A percentile compares a stretch with the other conserved stretches of the same genome.
Evolutionary conservation across 129 eudicot species (phyloP).

Genomic region (Gnaphalium uliginosum): DNA sequence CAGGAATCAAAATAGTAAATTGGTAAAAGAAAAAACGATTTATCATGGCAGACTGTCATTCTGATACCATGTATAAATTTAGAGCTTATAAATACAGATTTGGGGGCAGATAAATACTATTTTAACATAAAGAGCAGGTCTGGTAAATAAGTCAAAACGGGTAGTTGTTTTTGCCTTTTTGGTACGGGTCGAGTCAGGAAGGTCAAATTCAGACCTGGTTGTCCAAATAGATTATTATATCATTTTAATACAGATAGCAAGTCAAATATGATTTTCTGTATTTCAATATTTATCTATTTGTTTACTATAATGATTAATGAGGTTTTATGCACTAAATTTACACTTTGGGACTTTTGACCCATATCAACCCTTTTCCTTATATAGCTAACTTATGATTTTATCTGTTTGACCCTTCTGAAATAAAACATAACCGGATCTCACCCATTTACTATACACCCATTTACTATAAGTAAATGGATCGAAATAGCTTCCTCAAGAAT

Average conservation of each 20-base stretch:
- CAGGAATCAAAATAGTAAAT: background rate
- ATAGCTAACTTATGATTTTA: background rate
- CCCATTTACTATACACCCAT: too few relatives aligned
- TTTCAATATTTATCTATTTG: background rate
- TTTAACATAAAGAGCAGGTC: background rate
- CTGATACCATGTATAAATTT: background rate
- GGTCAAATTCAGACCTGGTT: too few relatives aligned
- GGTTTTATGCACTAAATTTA: background rate
- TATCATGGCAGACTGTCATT: slow-evolving; percentile 3
- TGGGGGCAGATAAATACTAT: background rate
- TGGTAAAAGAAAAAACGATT: background rate
- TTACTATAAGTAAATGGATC: background rate
- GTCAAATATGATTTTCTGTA: too few relatives aligned
- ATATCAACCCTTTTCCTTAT: background rate
- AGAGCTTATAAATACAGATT: background rate
- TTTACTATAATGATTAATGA: background rate
- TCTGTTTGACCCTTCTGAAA: background rate
- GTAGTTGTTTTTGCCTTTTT: too few relatives aligned
- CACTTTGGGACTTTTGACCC: background rate
- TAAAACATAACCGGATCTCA: background rate
- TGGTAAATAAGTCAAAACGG: background rate
- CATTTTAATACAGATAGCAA: too few relatives aligned
- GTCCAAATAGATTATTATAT: too few relatives aligned
- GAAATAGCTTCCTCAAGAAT: background rate
- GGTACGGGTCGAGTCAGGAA: too few relatives aligned